Conservation (phyloP, 1,139 yeast species). For the Blastobotrys capitulatus region DNA sequence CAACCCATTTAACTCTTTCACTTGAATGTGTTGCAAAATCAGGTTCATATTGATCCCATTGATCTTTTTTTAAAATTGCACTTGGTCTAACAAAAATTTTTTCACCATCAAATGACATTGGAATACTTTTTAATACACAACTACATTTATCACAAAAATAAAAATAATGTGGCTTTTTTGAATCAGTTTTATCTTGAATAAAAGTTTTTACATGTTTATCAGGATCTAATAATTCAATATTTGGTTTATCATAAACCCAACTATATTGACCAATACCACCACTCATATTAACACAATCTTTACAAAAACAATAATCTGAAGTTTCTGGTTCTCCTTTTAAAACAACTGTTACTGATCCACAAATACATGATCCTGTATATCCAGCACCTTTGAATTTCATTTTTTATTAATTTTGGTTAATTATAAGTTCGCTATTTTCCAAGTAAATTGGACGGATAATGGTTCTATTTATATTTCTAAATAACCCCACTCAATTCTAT, state of each 20-base stretch:
- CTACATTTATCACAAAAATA: conserved; percentile 28
- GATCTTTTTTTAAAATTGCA: background rate
- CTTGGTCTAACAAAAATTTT: background rate
- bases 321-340: background rate
- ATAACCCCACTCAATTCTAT: too few relatives aligned
- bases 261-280: conserved; percentile 30
- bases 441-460: too few relatives aligned
- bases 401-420: too few relatives aligned
- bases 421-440: too few relatives aligned
- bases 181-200: conserved; percentile 20
- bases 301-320: background rate
- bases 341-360: background rate
- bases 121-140: conserved; percentile 25
- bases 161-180: conserved; percentile 28
- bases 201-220: conserved; percentile 18
- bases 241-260: conserved; percentile 16
- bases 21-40: background rate
- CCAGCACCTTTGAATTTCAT: too few relatives aligned
- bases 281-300: conserved; percentile 23
- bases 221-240: conserved; percentile 21
- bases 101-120: conserved; percentile 27
- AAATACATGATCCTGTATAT: background rate
- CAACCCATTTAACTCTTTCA: background rate
- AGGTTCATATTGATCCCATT: conserved; percentile 1
- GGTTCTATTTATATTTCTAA: too few relatives aligned